These are phyloP conservation scores for Brassica hybrid DNA, from an alignment of 441 rosid species.

Conservation along the genomic window DNA sequence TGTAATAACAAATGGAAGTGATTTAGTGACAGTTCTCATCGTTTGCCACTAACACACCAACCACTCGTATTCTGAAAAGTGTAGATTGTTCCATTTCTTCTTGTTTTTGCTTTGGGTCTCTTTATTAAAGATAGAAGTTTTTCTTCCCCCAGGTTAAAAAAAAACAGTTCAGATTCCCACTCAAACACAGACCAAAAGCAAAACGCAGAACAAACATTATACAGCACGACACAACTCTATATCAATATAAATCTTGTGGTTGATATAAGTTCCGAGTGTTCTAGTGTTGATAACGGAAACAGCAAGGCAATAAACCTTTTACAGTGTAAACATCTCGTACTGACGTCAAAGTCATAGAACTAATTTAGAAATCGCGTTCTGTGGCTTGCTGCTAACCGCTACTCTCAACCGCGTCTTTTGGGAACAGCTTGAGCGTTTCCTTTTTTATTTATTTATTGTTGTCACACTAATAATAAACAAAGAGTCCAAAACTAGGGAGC, in stretches of 20 bases:
- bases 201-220: neutral
- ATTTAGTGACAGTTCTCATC: constrained; percentile 22
- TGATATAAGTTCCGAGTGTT: neutral
- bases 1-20: constrained; percentile 23
- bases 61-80: constrained; percentile 24
- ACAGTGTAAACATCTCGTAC: neutral
- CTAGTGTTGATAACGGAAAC: neutral
- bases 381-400: neutral
- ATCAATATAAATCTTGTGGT: neutral
- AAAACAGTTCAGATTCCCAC: neutral
- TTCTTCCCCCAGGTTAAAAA: neutral
- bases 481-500: neutral
- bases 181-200: neutral
- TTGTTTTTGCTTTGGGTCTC: neutral
- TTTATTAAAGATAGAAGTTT: neutral
- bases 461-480: neutral
- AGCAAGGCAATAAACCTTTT: neutral
- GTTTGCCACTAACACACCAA: constrained; percentile 32
- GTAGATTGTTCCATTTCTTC: neutral
- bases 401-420: neutral
- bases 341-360: neutral
- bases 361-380: neutral
- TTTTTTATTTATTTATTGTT: no score
- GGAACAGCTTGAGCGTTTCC: neutral
- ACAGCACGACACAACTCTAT: neutral